Evolutionary conservation across 1,284 basidiomycete species (phyloP), one percentile per base, ranked within the genome.

Genomic region (Malassezia slooffiae): DNA sequence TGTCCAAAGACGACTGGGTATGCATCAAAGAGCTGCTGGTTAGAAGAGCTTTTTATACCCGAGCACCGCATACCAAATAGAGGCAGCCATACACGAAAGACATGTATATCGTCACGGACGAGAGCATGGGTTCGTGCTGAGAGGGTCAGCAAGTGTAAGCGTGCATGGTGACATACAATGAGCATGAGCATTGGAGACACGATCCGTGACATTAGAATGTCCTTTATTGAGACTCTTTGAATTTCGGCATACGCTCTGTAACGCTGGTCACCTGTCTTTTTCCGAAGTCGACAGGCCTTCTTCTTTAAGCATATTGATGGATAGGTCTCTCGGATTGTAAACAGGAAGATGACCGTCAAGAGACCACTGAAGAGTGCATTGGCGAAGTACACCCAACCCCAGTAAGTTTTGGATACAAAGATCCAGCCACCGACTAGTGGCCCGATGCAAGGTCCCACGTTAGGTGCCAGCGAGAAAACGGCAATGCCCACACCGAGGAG

Each of bases 311-410:
- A 67, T 30, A 66, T 66, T 3, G 74, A 74, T 1, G 72, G 68
- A 48, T 75, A 83, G 1, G 85, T 86, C 71, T 89, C 85, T 0
- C 82, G 82, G 0, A 89, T 67, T 3, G 79, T 78, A 42, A 87
- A 74, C 27, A 83, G 37, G 49, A 82, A 77, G 20, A 77, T 44
- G 12, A 78, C 16, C 46, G 74, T 72, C 54, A 73, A 74, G 15
- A 72, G 52, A 16, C 75, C 77, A 15, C 74, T 70, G 58, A 87
- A 86, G 21, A 79, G 75, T 11, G 80, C 75, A 28, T 82, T 67
- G 29, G 84, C 73, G 82, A 82, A 87, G 71, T 80, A 87, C 8
- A 80, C 60, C 82, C 81, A 85, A 28, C 79, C 74, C 79, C 79
- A 85, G 26, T 56, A 52, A 0, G 72, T 70, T 4, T 73, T 74